Conservation (phyloP, 2,329 filamentous ascomycete genomes). For the Microcyclosporella mali region DNA sequence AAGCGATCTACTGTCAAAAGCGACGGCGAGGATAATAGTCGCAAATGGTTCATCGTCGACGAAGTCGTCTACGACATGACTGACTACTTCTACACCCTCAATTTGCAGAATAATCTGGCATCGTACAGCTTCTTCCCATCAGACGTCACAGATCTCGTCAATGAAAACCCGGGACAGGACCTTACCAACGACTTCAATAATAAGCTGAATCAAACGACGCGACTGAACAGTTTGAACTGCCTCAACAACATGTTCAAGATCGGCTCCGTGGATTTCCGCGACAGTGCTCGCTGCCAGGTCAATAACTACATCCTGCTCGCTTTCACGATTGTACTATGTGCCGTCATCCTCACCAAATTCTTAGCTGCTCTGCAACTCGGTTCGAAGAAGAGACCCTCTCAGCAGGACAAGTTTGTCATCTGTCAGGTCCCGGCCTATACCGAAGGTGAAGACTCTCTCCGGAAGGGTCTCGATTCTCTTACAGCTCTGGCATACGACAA, state of each 20-base stretch:
- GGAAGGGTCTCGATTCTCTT: constrained; percentile 88
- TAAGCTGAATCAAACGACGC: constrained; percentile 47
- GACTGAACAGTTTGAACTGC: constrained; percentile 69
- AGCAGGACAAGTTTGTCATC: constrained; percentile 98
- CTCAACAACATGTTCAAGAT: constrained; percentile 77
- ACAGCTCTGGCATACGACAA: constrained; percentile 96
- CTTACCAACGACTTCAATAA: constrained; percentile 61
- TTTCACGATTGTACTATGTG: constrained; percentile 77
- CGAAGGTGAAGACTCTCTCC: constrained; percentile 89
- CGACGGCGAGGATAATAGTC: constrained; percentile 61
- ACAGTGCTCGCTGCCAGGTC: constrained; percentile 67
- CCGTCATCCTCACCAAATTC: constrained; percentile 82
- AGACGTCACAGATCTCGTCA: constrained; percentile 61
- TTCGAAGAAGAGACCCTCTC: constrained; percentile 78
- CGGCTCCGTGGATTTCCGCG: constrained; percentile 78
- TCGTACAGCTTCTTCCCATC: constrained; percentile 67
- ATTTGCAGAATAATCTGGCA: constrained; percentile 47
- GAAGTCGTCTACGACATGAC: constrained; percentile 80
- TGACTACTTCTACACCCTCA: constrained; percentile 77
- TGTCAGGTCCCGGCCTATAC: constrained; percentile 98
- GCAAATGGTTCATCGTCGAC: constrained; percentile 74
- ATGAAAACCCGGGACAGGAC: constrained; percentile 71
- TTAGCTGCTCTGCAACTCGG: constrained; percentile 88
- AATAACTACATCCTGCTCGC: constrained; percentile 87
- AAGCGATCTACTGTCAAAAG: constrained; percentile 52